Evolutionary conservation across 1,139 yeast genomes (phyloP).

Genomic region (Lodderomyces pseudojiufengensis): DNA sequence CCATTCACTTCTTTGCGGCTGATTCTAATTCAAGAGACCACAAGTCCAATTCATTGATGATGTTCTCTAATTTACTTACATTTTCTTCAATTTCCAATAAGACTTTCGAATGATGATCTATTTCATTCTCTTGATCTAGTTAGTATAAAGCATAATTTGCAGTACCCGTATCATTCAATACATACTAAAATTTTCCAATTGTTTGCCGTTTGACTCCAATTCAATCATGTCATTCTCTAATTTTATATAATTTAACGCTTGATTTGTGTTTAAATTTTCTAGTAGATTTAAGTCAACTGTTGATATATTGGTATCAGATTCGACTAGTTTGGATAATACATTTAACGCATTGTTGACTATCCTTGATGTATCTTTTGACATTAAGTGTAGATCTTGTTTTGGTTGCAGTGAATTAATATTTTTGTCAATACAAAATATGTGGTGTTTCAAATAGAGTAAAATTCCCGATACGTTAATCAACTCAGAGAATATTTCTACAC

Average conservation of each 20-base stretch:
- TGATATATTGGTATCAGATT: conserved; percentile 53
- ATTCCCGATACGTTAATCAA: no score
- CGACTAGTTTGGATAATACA: conserved; percentile 33
- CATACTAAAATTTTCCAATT: conserved; percentile 31
- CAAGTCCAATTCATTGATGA: conserved; percentile 54
- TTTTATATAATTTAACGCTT: conserved; percentile 54
- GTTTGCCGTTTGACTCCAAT: conserved; percentile 32
- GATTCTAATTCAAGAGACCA: conserved; percentile 53
- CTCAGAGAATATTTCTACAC: no score
- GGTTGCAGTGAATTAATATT: no score
- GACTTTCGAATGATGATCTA: conserved; percentile 23
- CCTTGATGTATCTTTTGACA: conserved; percentile 31
- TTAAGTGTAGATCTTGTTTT: no score
- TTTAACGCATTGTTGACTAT: conserved; percentile 30
- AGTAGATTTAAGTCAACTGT: conserved; percentile 49
- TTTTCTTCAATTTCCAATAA: conserved; percentile 44
- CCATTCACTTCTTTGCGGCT: background rate
- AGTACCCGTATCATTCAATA: conserved; percentile 8
- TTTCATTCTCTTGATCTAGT: conserved; percentile 25
- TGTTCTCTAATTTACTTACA: conserved; percentile 40
- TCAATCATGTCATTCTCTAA: conserved; percentile 45
- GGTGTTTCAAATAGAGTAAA: no score
- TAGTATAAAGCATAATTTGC: no score
- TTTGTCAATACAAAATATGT: no score
- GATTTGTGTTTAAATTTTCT: conserved; percentile 55